phyloP scores from a whole-genome alignment of 768 basidiomycete genomes.

The Calocera viscosa region DNA sequence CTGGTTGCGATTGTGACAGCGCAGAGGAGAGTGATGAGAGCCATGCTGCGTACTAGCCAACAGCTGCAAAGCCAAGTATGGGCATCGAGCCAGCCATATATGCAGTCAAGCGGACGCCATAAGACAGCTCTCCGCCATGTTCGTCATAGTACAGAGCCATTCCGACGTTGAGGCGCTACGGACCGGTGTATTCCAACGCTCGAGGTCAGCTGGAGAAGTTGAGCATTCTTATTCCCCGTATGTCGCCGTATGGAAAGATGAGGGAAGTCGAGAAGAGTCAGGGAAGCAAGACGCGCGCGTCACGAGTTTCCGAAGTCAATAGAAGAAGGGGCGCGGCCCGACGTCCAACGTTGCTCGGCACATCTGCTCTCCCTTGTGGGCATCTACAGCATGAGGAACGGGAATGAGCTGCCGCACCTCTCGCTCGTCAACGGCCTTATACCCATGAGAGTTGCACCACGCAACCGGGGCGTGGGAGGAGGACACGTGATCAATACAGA shows the following conservation, averaged over 20 bases:
- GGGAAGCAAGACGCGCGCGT: neutral
- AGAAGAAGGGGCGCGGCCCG: neutral
- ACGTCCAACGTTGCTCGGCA: neutral
- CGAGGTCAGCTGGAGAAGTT: neutral
- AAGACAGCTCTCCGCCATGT: neutral
- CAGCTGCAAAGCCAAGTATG: neutral
- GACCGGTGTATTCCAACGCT: neutral
- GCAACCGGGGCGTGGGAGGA: too few species aligned
- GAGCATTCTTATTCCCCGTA: neutral
- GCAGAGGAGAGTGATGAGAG: neutral
- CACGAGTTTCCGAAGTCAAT: constrained; percentile 7
- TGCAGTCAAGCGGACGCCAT: neutral
- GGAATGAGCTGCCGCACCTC: too few species aligned
- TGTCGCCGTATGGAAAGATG: neutral
- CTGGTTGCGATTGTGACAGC: neutral
- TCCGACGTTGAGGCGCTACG: neutral
- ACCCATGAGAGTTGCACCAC: too few species aligned
- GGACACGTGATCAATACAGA: too few species aligned
- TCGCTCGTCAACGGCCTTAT: too few species aligned
- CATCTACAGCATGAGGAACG: too few species aligned
- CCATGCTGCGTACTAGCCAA: neutral
- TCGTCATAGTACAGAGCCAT: neutral
- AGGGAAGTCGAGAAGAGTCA: neutral
- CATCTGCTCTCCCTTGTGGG: too few species aligned
- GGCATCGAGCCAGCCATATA: neutral